phyloP scores from a whole-genome alignment of 805 yeast genomes.

The Candida easanensis region DNA sequence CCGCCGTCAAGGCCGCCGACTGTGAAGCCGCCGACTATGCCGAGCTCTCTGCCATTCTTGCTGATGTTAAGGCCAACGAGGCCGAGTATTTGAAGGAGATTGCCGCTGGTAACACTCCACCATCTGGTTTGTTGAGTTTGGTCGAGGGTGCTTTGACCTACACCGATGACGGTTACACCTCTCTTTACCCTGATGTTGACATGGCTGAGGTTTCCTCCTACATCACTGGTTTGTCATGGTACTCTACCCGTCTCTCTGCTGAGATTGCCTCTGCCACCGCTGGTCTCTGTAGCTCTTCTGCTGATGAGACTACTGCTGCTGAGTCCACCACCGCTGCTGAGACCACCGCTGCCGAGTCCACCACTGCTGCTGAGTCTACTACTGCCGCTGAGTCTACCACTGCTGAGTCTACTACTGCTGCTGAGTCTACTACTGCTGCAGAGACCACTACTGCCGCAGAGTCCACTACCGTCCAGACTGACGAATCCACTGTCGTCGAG shows the following conservation, averaged over 20 bases:
- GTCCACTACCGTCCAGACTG: slow-evolving; percentile 1
- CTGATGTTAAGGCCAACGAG: slow-evolving; percentile 15
- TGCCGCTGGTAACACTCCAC: slow-evolving; percentile 19
- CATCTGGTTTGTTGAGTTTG: slow-evolving; percentile 27
- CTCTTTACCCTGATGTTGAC: slow-evolving; percentile 27
- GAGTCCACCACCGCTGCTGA: not conserved
- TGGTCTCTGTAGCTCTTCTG: not conserved
- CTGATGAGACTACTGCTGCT: slow-evolving; percentile 1
- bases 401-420: slow-evolving; percentile 2
- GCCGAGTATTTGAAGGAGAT: slow-evolving; percentile 18
- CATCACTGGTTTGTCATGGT: slow-evolving; percentile 33
- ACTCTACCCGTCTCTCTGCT: slow-evolving; percentile 15
- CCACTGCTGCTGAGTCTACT: slow-evolving; percentile 3
- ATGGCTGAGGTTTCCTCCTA: slow-evolving; percentile 22
- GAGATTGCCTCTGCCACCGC: slow-evolving; percentile 7
- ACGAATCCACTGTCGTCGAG: not conserved
- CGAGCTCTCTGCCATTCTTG: slow-evolving; percentile 5
- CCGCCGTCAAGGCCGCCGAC: slow-evolving; percentile 4
- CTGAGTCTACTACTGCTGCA: slow-evolving; percentile 1
- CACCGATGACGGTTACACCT: slow-evolving; percentile 31
- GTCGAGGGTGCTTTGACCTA: slow-evolving; percentile 28
- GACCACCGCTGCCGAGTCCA: not conserved
- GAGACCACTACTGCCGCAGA: not conserved
- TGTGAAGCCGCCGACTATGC: too few species aligned
- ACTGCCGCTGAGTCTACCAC: not conserved